Conservation (phyloP, 1,284 basidiomycete species). For the Caloboletus inedulis region DNA sequence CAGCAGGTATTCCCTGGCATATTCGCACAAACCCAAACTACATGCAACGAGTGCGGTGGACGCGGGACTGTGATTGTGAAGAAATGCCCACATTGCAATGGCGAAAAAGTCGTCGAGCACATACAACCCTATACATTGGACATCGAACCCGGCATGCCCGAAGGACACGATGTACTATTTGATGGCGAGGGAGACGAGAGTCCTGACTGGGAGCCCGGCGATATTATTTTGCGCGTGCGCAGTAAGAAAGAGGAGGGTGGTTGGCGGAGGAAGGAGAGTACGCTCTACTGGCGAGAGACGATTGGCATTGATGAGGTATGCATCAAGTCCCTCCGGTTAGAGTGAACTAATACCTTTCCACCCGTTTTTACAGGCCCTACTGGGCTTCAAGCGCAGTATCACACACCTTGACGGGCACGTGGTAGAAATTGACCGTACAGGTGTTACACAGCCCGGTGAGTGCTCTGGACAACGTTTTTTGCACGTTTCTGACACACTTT, state of each 20-base stretch:
- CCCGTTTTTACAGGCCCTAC: slow-evolving; percentile 54
- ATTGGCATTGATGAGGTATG: slow-evolving; percentile 86
- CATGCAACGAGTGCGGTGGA: slow-evolving; percentile 80
- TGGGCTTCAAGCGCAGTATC: slow-evolving; percentile 81
- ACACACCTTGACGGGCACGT: slow-evolving; percentile 87
- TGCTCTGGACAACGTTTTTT: background rate
- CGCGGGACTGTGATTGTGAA: slow-evolving; percentile 76
- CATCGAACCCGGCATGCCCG: slow-evolving; percentile 84
- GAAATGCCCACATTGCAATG: slow-evolving; percentile 79
- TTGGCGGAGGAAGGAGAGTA: slow-evolving; percentile 84
- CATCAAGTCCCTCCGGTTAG: slow-evolving; percentile 5
- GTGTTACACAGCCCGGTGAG: slow-evolving; percentile 87
- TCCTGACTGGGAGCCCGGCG: slow-evolving; percentile 90
- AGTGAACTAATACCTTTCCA: background rate
- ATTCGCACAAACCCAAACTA: slow-evolving; percentile 80
- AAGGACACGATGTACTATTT: slow-evolving; percentile 88
- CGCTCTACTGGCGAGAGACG: slow-evolving; percentile 86
- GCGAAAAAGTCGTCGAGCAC: slow-evolving; percentile 80
- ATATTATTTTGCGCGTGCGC: slow-evolving; percentile 80
- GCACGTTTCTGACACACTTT: slow-evolving; percentile 1
- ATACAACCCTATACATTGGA: slow-evolving; percentile 79
- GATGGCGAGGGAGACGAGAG: slow-evolving; percentile 92
- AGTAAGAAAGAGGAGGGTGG: slow-evolving; percentile 73
- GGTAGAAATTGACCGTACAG: slow-evolving; percentile 67
- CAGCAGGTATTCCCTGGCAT: slow-evolving; percentile 96